These are phyloP conservation scores for Phytopythium ostracodes DNA, from an alignment of 352 stramenopile species.

Conservation along the genomic window DNA sequence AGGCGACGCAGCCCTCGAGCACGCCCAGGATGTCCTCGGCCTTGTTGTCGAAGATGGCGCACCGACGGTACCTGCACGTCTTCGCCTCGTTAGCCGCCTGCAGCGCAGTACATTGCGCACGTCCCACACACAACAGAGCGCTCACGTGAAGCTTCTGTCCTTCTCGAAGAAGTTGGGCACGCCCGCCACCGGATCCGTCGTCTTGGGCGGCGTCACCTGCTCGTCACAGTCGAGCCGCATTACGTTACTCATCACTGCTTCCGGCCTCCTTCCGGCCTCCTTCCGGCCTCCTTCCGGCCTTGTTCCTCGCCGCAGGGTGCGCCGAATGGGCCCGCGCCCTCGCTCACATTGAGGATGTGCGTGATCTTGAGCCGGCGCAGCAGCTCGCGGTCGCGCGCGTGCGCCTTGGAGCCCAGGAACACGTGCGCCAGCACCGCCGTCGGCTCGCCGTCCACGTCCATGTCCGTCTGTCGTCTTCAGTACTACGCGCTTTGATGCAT, in stretches of 20 bases:
- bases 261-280: background rate
- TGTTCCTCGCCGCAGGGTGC: background rate
- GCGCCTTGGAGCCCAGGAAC: slow-evolving; percentile 59
- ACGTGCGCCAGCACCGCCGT: slow-evolving; percentile 66
- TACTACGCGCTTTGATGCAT: too few relatives aligned
- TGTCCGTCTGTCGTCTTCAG: background rate
- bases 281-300: background rate
- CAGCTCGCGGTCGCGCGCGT: slow-evolving; percentile 63
- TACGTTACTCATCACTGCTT: too few relatives aligned
- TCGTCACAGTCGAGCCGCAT: too few relatives aligned
- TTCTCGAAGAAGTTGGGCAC: slow-evolving; percentile 93
- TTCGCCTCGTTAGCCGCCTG: too few relatives aligned
- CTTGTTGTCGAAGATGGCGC: slow-evolving; percentile 88
- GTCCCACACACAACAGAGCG: background rate
- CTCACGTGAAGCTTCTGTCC: slow-evolving; percentile 58
- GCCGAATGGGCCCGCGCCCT: background rate
- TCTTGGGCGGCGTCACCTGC: slow-evolving; percentile 77
- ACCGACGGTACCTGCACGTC: slow-evolving; percentile 67
- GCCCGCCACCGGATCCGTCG: slow-evolving; percentile 74
- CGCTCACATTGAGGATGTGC: slow-evolving; percentile 74
- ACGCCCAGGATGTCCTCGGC: slow-evolving; percentile 83
- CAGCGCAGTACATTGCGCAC: background rate
- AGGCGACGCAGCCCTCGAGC: slow-evolving; percentile 79
- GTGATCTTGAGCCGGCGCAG: slow-evolving; percentile 64
- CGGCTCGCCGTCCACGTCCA: slow-evolving; percentile 30